Conservation (phyloP, 441 rosid genomes). For the Gossypium trilobum region DNA sequence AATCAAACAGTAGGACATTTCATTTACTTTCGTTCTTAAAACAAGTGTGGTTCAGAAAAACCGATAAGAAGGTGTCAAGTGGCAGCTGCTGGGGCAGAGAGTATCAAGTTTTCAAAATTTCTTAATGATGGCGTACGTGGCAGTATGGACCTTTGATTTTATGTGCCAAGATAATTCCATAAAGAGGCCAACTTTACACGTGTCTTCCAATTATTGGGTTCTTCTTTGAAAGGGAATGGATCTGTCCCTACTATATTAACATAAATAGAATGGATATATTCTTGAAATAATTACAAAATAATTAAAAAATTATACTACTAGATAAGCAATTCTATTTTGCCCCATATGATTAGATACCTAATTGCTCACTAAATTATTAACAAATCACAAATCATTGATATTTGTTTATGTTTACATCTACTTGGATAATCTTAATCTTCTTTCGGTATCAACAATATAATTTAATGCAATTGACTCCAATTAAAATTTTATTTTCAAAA, state of each 20-base stretch:
- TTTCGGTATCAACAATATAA: no score
- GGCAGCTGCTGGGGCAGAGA: no score
- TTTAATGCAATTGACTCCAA: no score
- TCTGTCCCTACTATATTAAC: background rate
- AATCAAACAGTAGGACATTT: background rate
- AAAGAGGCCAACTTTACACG: slow-evolving; percentile 14
- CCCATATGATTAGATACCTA: background rate
- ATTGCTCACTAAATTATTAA: background rate
- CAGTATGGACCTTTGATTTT: background rate
- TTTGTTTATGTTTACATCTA: background rate
- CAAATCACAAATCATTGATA: background rate
- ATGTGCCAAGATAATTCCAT: background rate
- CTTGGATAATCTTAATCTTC: background rate
- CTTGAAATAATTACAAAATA: background rate
- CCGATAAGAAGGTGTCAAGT: no score
- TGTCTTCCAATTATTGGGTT: slow-evolving; percentile 6
- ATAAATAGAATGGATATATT: background rate
- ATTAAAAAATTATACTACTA: background rate
- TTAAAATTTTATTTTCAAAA: no score
- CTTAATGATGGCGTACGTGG: no score
- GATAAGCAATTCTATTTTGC: background rate
- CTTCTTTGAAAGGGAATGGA: slow-evolving; percentile 5
- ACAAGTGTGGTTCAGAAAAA: background rate
- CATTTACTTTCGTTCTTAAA: background rate
- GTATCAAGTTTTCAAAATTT: no score